phyloP scores from a whole-genome alignment of 2,329 filamentous ascomycete genomes.

The Bipolaris oryzae region DNA sequence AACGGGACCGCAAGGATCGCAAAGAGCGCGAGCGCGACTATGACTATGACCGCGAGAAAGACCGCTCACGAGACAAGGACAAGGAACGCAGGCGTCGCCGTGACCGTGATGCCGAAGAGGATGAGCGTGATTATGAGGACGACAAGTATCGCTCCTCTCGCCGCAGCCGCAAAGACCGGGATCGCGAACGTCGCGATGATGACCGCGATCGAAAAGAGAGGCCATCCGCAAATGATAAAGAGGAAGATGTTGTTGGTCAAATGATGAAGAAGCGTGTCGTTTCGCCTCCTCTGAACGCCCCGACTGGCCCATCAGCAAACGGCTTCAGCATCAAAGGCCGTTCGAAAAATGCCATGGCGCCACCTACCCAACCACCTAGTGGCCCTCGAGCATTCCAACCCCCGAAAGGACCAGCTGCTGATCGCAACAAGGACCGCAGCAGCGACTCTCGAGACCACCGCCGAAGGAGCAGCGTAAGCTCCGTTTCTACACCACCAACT shows the following conservation, averaged over 20 bases:
- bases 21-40: slow-evolving; percentile 60
- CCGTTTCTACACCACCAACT: slow-evolving; percentile 23
- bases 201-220: slow-evolving; percentile 31
- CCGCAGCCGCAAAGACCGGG: slow-evolving; percentile 52
- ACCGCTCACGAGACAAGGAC: slow-evolving; percentile 45
- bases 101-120: slow-evolving; percentile 50
- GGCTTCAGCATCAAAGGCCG: slow-evolving; percentile 54
- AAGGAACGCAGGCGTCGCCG: slow-evolving; percentile 58
- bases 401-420: slow-evolving; percentile 47
- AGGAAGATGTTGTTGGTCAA: slow-evolving; percentile 34
- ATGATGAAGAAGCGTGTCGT: slow-evolving; percentile 37
- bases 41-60: slow-evolving; percentile 41
- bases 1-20: slow-evolving; percentile 49
- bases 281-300: slow-evolving; percentile 44
- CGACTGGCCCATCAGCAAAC: slow-evolving; percentile 49
- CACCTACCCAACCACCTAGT: slow-evolving; percentile 45
- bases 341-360: slow-evolving; percentile 35
- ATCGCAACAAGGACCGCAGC: slow-evolving; percentile 36
- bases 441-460: slow-evolving; percentile 24
- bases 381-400: slow-evolving; percentile 45
- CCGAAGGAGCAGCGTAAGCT: slow-evolving; percentile 27
- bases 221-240: slow-evolving; percentile 11
- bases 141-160: slow-evolving; percentile 51
- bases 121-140: slow-evolving; percentile 47
- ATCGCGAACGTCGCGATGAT: slow-evolving; percentile 39